Evolutionary conservation across 148 eudicot species (phyloP).

Genomic region (Linanthus parryae): DNA sequence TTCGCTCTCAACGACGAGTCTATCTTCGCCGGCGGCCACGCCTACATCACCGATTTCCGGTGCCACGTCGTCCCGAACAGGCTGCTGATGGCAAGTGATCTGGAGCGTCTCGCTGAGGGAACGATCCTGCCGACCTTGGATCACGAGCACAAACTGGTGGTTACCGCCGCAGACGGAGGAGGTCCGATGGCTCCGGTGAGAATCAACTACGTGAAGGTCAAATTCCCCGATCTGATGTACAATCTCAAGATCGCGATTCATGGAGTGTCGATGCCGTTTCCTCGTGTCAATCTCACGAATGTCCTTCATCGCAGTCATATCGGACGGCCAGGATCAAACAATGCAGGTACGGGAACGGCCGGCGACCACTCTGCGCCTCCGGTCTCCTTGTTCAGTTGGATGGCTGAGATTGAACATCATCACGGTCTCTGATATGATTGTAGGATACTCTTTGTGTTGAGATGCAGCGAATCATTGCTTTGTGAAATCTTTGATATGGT

Average conservation of each 20-base stretch:
- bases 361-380: constrained; percentile 11
- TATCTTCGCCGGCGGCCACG: constrained; percentile 47
- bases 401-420: constrained; percentile 36
- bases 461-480: too few relatives aligned
- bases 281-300: constrained; percentile 38
- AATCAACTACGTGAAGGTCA: constrained; percentile 64
- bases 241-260: constrained; percentile 66
- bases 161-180: constrained; percentile 53
- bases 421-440: constrained; percentile 48
- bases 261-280: constrained; percentile 58
- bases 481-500: too few relatives aligned
- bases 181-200: constrained; percentile 39
- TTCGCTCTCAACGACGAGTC: constrained; percentile 29
- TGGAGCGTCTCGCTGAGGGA: constrained; percentile 35
- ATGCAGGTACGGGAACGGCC: constrained; percentile 5
- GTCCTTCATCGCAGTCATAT: background rate
- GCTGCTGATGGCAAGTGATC: constrained; percentile 41
- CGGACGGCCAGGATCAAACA: constrained; percentile 14
- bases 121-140: constrained; percentile 59
- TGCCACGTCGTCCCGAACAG: constrained; percentile 66
- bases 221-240: constrained; percentile 51
- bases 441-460: too few relatives aligned
- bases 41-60: constrained; percentile 43
- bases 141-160: constrained; percentile 35
- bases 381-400: constrained; percentile 16